These are phyloP conservation scores for Byssothecium circinans DNA, from an alignment of 2,329 filamentous ascomycete genomes.

Conservation along the genomic window DNA sequence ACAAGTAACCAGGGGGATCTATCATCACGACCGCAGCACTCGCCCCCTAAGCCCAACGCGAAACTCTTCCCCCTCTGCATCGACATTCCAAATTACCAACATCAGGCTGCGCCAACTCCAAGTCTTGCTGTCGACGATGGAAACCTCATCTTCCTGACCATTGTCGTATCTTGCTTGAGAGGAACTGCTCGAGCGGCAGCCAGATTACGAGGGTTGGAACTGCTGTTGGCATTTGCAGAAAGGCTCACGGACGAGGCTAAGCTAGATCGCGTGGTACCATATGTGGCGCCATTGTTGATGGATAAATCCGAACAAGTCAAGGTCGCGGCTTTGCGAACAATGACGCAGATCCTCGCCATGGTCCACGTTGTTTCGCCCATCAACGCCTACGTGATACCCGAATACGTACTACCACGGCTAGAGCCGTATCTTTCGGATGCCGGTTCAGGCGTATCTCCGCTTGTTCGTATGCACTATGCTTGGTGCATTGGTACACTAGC, in stretches of 20 bases:
- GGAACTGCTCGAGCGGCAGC: slow-evolving; percentile 89
- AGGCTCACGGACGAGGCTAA: slow-evolving; percentile 93
- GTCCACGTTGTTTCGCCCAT: slow-evolving; percentile 83
- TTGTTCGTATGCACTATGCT: slow-evolving; percentile 89
- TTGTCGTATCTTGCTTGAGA: slow-evolving; percentile 84
- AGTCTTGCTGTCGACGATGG: slow-evolving; percentile 77
- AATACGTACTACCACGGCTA: slow-evolving; percentile 64
- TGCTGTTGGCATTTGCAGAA: slow-evolving; percentile 89
- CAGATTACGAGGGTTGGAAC: slow-evolving; percentile 83
- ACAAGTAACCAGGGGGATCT: slow-evolving; percentile 66
- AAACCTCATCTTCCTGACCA: slow-evolving; percentile 85
- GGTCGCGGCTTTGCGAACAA: slow-evolving; percentile 78
- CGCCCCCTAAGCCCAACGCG: slow-evolving; percentile 47
- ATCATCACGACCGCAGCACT: slow-evolving; percentile 34
- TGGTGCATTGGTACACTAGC: slow-evolving; percentile 88
- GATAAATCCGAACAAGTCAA: slow-evolving; percentile 84
- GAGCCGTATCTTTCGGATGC: slow-evolving; percentile 59
- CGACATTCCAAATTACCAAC: slow-evolving; percentile 83
- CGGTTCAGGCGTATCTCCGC: slow-evolving; percentile 54
- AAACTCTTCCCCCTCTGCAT: slow-evolving; percentile 78
- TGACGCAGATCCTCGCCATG: slow-evolving; percentile 81
- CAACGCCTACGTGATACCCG: slow-evolving; percentile 68
- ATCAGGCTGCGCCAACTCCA: slow-evolving; percentile 63
- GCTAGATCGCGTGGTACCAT: slow-evolving; percentile 87
- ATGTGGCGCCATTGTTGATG: slow-evolving; percentile 78